Evolutionary conservation across 352 stramenopile species (phyloP).

Genomic region (Globisporangium emineosum): DNA sequence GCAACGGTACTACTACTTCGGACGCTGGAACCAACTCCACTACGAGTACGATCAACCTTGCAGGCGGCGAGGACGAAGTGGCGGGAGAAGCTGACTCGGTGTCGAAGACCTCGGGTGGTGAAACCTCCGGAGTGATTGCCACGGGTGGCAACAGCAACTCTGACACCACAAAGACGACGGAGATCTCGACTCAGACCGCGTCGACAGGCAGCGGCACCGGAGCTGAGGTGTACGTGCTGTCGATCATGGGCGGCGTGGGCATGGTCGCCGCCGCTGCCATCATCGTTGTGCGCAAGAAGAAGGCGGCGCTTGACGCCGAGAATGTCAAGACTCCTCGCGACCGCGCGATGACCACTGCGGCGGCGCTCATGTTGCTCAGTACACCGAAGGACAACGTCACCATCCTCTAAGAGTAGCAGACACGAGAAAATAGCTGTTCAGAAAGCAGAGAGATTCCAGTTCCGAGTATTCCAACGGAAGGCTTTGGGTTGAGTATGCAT

Average conservation of each 20-base stretch:
- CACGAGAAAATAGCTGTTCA: background rate
- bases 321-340: constrained; percentile 57
- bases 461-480: too few relatives aligned
- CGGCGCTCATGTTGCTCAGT: constrained; percentile 31
- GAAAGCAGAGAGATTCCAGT: background rate
- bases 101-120: background rate
- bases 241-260: constrained; percentile 30
- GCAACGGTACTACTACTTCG: background rate
- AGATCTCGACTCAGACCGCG: constrained; percentile 32
- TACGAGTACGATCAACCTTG: constrained; percentile 5
- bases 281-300: constrained; percentile 68
- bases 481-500: background rate
- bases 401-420: constrained; percentile 17
- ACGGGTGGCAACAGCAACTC: constrained; percentile 19
- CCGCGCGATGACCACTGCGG: constrained; percentile 26
- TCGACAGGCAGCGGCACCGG: background rate
- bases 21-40: constrained; percentile 2
- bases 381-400: constrained; percentile 56
- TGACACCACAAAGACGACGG: background rate
- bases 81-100: constrained; percentile 8
- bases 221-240: constrained; percentile 32
- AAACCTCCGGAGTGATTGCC: constrained; percentile 13
- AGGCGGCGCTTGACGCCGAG: constrained; percentile 49
- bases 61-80: constrained; percentile 2
- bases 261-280: constrained; percentile 51